phyloP scores from a whole-genome alignment of 116 monocot species.

The Iris pallida region DNA sequence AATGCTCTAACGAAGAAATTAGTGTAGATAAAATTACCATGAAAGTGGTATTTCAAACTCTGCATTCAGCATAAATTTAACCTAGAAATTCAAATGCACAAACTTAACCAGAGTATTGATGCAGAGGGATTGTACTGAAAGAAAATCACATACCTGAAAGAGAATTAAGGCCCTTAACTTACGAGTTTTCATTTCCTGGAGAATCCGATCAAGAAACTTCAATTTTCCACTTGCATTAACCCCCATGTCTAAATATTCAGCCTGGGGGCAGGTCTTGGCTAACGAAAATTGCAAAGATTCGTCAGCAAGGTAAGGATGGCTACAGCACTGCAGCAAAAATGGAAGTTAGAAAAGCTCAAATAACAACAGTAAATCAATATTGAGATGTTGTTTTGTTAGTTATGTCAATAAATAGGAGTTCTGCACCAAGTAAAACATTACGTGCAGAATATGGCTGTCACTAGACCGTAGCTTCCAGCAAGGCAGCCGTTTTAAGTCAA shows the following conservation, averaged over 20 bases:
- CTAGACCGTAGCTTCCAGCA: neutral
- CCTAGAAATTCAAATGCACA: too few relatives aligned
- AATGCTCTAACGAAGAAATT: too few relatives aligned
- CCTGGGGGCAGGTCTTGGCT: constrained; percentile 18
- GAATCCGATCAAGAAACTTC: constrained; percentile 60
- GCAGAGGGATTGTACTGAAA: too few relatives aligned
- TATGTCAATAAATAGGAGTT: neutral
- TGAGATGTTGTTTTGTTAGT: neutral
- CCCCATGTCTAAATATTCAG: constrained; percentile 51
- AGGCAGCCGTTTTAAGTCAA: neutral
- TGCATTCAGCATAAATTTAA: too few relatives aligned
- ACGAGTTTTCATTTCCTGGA: constrained; percentile 42
- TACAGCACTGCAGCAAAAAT: constrained; percentile 60
- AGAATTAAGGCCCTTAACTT: constrained; percentile 53
- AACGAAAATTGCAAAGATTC: constrained; percentile 34
- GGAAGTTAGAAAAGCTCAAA: neutral
- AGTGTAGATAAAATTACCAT: too few relatives aligned
- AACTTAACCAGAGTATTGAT: too few relatives aligned
- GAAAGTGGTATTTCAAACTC: too few relatives aligned
- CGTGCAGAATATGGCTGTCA: neutral
- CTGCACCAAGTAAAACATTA: neutral
- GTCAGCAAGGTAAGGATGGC: constrained; percentile 82
- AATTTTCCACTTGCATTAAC: constrained; percentile 72
- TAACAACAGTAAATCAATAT: neutral
- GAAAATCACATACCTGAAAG: constrained; percentile 47